These are phyloP conservation scores for Planoprotostelium fungivorum DNA, from an alignment of 78 protist species.

Conservation along the genomic window DNA sequence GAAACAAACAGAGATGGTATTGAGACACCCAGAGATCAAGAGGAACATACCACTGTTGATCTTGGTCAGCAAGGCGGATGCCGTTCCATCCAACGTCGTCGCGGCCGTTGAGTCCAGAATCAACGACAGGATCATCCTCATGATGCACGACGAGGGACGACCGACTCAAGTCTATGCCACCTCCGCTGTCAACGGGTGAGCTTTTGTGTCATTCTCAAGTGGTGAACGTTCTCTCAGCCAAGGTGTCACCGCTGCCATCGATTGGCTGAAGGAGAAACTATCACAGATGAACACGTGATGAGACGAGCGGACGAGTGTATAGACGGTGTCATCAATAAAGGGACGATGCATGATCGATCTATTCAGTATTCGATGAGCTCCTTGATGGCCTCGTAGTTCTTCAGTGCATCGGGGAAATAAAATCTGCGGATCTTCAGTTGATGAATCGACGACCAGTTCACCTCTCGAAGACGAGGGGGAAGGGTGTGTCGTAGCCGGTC, in stretches of 20 bases:
- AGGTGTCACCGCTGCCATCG: too few relatives aligned
- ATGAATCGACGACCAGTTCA: neutral
- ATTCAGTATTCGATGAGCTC: conserved; percentile 52
- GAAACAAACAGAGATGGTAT: neutral
- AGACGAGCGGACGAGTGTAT: too few relatives aligned
- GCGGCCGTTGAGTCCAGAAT: neutral
- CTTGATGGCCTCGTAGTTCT: conserved; percentile 82
- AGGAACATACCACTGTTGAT: neutral
- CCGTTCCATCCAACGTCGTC: neutral
- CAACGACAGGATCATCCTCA: neutral
- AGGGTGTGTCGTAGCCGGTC: conserved; percentile 94
- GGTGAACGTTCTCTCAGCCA: too few relatives aligned
- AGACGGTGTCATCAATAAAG: too few relatives aligned
- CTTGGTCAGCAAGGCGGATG: neutral
- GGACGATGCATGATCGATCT: too few relatives aligned
- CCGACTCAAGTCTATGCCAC: neutral
- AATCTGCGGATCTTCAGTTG: conserved; percentile 9
- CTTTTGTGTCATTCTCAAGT: too few relatives aligned
- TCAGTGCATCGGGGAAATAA: conserved; percentile 85
- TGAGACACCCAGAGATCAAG: neutral
- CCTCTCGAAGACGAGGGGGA: conserved; percentile 91
- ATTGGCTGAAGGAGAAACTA: too few relatives aligned
- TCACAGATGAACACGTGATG: too few relatives aligned
- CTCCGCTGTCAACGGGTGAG: neutral
- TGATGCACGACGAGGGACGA: neutral